Evolutionary conservation across 106 monocot species (phyloP), one percentile per base, ranked within the genome.

Genomic region (Dioscorea zingiberensis): DNA sequence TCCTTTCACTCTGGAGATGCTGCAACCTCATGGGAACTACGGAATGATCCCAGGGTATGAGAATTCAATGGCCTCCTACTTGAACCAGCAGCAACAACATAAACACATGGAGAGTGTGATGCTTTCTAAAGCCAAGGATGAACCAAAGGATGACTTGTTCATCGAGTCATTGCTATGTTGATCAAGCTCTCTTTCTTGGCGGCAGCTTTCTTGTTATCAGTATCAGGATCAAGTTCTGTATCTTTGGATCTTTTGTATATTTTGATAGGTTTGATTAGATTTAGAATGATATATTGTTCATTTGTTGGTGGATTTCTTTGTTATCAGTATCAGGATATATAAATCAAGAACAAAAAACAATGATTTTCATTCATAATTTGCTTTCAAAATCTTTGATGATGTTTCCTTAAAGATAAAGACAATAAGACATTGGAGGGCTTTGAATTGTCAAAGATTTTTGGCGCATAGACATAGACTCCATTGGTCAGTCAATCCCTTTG

Each of bases 141-240:
- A 81, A 21, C 66, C 56, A 27, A 74, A 32, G 44, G 81, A 81
- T 19, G 65, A 70, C 65, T 60, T 30, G 61, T 68, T 76, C 54
- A 45, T 75, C 4, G 67, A 67, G 30, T 67, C 75, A 17, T 58
- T 71, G 65, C 59, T 71, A 14, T 71, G 56, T 21, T 69, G 69
- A 76, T 47, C 2, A n/a, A n/a, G n/a, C n/a, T n/a, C n/a, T n/a
- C n/a, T n/a, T n/a, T n/a, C n/a, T n/a, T n/a, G n/a, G n/a, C n/a
- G n/a, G n/a, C n/a, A n/a, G n/a, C n/a, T n/a, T n/a, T n/a, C n/a
- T n/a, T n/a, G n/a, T n/a, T n/a, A n/a, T n/a, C n/a, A n/a, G n/a
- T n/a, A n/a, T n/a, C n/a, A n/a, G n/a, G n/a, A n/a, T n/a, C n/a
- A n/a, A n/a, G n/a, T n/a, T n/a, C n/a, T n/a, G n/a, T n/a, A n/a